These are phyloP conservation scores for Entoloma clypeatum DNA, from an alignment of 1,284 basidiomycete genomes.

Conservation along the genomic window DNA sequence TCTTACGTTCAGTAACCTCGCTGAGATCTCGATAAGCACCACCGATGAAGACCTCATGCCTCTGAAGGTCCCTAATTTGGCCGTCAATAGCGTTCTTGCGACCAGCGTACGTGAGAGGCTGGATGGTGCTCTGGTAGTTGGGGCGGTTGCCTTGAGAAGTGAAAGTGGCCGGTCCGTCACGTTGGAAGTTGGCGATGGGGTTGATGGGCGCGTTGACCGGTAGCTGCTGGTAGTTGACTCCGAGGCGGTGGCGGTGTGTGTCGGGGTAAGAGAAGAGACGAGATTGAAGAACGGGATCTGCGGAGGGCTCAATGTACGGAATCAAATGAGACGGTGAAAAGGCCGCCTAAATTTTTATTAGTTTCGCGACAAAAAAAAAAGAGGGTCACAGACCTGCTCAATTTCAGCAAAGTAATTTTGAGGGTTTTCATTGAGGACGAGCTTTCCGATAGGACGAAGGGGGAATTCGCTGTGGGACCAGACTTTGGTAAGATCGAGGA, in stretches of 20 bases:
- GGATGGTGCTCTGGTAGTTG: slow-evolving; percentile 80
- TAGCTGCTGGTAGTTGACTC: slow-evolving; percentile 84
- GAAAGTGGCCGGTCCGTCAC: slow-evolving; percentile 67
- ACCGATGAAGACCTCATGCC: slow-evolving; percentile 76
- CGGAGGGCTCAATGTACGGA: slow-evolving; percentile 84
- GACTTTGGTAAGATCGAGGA: slow-evolving; percentile 89
- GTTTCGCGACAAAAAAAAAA: slow-evolving; percentile 18
- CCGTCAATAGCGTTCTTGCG: slow-evolving; percentile 39
- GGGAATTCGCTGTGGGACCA: slow-evolving; percentile 86
- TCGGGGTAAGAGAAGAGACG: slow-evolving; percentile 96
- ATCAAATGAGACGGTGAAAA: slow-evolving; percentile 86
- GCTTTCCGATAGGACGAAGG: slow-evolving; percentile 80
- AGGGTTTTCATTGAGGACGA: slow-evolving; percentile 84
- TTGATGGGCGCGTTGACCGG: slow-evolving; percentile 82
- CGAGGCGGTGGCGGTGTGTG: slow-evolving; percentile 86
- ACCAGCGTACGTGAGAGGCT: slow-evolving; percentile 51
- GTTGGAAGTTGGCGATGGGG: slow-evolving; percentile 85
- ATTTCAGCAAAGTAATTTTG: slow-evolving; percentile 87
- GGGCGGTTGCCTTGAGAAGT: slow-evolving; percentile 80
- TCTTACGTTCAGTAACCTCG: slow-evolving; percentile 75
- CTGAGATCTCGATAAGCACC: slow-evolving; percentile 72
- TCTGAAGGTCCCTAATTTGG: slow-evolving; percentile 34
- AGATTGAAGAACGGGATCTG: slow-evolving; percentile 89
- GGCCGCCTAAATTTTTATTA: slow-evolving; percentile 47
- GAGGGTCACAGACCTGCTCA: slow-evolving; percentile 55